A percentile compares a stretch with the other conserved stretches of the same genome.
Conservation (phyloP, 257 asterid species). For the Petrea volubilis region DNA sequence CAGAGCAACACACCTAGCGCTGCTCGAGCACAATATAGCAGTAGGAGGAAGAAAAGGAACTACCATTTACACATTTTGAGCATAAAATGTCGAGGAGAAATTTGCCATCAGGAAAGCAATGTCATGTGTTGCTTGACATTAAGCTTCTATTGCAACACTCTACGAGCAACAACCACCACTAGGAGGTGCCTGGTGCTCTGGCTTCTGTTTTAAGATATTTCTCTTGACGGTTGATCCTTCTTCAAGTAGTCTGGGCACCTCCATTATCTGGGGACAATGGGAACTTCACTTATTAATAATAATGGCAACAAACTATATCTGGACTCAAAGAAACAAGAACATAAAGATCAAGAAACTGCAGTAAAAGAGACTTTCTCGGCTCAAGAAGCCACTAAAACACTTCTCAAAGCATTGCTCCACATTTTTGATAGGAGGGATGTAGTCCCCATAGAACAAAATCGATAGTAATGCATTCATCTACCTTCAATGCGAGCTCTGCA, state of each 20-base stretch:
- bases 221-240: slow-evolving; percentile 84
- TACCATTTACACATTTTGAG: slow-evolving; percentile 10
- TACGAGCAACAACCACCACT: slow-evolving; percentile 68
- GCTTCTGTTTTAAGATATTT: slow-evolving; percentile 77
- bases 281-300: background rate
- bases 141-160: slow-evolving; percentile 17
- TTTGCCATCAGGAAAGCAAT: background rate
- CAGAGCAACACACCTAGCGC: background rate
- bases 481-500: slow-evolving; percentile 81
- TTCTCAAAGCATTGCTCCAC: background rate
- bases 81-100: slow-evolving; percentile 1
- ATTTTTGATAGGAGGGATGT: background rate
- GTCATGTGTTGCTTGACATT: background rate
- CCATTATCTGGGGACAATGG: slow-evolving; percentile 66
- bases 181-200: slow-evolving; percentile 56
- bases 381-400: no score
- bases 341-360: background rate
- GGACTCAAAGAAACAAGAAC: background rate
- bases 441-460: background rate
- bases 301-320: background rate
- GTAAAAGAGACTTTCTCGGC: no score
- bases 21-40: background rate
- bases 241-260: slow-evolving; percentile 84
- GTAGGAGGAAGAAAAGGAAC: background rate
- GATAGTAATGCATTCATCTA: slow-evolving; percentile 20